Evolutionary conservation across 2,329 filamentous ascomycete species (phyloP), one percentile per base, ranked within the genome.

Genomic region (Aspergillus oerlinghausenensis): DNA sequence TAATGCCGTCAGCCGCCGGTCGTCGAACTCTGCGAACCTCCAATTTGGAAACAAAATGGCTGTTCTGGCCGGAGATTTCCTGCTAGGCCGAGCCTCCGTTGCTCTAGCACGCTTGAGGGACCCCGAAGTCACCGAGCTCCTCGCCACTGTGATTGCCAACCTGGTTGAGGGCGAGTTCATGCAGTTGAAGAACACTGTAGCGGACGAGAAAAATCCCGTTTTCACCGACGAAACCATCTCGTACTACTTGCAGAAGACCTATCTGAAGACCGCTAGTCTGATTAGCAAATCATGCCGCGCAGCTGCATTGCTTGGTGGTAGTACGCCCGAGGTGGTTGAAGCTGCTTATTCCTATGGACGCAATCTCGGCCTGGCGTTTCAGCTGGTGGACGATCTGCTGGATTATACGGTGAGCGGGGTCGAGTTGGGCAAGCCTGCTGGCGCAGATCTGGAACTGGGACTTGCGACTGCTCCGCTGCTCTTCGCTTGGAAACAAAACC

Each of bases 31-130:
- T 1, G 94, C 94, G 32, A 99, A 99, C 73, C 84, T 94, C 60
- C 90, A 92, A 68, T 97, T 97, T 68, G 94, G 94, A 62, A 99
- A 99, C 80, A 99, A 99, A 76, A 97, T 99, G 93, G 93, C 94
- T 14, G 93, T 99, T 2, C 77, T 99, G 63, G 94, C 94, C 0
- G 94, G 94, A n/a, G 94, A 99, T 72, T 99, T 99, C 70, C 79
- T 99, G 48, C 83, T 99, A 1, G 93, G 93, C 3, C 84, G 94
- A 52, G 94, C 94, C 1, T 99, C 94, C 0, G 92, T 97, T 6
- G 93, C 93, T 5, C 82, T 99, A 45, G 94, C 94, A 14, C 86
- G 94, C 45, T 79, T 99, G 57, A 85, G 93, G 32, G 91, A 99
- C 70, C 89, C 92, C 47, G 94, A 99, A 75, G 94, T 99, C 2